phyloP scores from a whole-genome alignment of 495 filamentous ascomycete genomes.

The Parathielavia hyrcaniae region DNA sequence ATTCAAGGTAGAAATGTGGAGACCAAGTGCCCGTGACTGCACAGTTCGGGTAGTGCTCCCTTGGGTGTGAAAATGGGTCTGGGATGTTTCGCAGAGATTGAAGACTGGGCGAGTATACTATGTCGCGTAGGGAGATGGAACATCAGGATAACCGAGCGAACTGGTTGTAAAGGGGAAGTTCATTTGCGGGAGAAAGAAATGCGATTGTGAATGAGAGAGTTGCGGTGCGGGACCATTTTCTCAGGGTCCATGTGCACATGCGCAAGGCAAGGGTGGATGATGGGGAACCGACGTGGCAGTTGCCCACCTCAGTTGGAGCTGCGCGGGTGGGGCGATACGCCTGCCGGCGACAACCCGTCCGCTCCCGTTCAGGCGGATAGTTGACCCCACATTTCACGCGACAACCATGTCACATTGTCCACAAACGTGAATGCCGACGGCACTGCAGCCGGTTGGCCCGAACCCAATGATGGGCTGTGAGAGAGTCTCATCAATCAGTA shows the following conservation, averaged over 20 bases:
- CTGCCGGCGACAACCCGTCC: neutral
- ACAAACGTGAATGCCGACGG: too few species aligned
- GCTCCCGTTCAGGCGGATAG: neutral
- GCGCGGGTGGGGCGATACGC: neutral
- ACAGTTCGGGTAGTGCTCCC: neutral
- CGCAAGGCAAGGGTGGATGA: neutral
- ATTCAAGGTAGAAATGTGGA: neutral
- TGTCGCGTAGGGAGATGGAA: neutral
- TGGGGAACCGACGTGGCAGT: constrained; percentile 6
- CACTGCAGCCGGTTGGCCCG: too few species aligned
- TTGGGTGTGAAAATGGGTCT: neutral
- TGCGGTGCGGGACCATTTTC: neutral
- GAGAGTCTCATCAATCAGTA: too few species aligned
- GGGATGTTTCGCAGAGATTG: neutral
- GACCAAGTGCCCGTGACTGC: neutral
- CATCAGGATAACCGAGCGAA: too few species aligned
- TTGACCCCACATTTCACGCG: neutral
- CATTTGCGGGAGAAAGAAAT: neutral
- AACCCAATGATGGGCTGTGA: too few species aligned
- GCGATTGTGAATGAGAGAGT: neutral
- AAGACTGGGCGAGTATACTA: neutral
- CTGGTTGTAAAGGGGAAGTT: neutral
- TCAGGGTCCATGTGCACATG: neutral
- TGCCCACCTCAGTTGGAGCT: too few species aligned
- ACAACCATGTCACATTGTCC: too few species aligned